Evolutionary conservation across 1,284 basidiomycete genomes (phyloP).

Genomic region (Moesziomyces parantarcticus): DNA sequence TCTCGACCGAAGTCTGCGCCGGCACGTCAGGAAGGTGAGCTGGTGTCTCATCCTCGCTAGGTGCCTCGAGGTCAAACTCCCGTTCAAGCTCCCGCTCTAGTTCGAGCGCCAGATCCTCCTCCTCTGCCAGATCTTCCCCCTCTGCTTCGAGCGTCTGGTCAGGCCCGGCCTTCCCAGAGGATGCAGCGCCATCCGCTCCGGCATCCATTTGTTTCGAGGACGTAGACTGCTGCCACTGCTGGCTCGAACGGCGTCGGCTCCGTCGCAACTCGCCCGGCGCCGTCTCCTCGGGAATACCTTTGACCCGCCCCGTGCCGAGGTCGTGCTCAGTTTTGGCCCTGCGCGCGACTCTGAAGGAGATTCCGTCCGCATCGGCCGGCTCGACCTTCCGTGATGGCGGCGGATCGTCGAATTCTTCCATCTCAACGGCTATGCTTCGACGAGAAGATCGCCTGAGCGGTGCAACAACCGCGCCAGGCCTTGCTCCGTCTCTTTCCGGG

Average conservation of each 20-base stretch:
- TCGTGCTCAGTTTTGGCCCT: not conserved
- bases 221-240: slow-evolving; percentile 7
- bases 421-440: slow-evolving; percentile 25
- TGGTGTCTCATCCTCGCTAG: slow-evolving; percentile 2
- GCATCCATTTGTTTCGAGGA: not conserved
- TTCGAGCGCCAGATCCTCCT: slow-evolving; percentile 39
- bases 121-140: slow-evolving; percentile 39
- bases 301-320: not conserved
- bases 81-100: slow-evolving; percentile 43
- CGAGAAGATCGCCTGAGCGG: slow-evolving; percentile 27
- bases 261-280: slow-evolving; percentile 12
- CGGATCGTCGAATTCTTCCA: slow-evolving; percentile 35
- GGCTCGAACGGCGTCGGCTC: slow-evolving; percentile 29
- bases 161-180: not conserved
- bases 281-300: not conserved
- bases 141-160: slow-evolving; percentile 6
- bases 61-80: slow-evolving; percentile 25
- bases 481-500: slow-evolving; percentile 7
- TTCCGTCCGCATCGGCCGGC: not conserved
- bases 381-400: not conserved
- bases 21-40: not conserved
- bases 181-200: not conserved
- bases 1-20: not conserved
- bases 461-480: slow-evolving; percentile 5
- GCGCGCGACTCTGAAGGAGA: too few species aligned